phyloP scores from a whole-genome alignment of 2,329 filamentous ascomycete genomes.

The Fusarium buharicum region DNA sequence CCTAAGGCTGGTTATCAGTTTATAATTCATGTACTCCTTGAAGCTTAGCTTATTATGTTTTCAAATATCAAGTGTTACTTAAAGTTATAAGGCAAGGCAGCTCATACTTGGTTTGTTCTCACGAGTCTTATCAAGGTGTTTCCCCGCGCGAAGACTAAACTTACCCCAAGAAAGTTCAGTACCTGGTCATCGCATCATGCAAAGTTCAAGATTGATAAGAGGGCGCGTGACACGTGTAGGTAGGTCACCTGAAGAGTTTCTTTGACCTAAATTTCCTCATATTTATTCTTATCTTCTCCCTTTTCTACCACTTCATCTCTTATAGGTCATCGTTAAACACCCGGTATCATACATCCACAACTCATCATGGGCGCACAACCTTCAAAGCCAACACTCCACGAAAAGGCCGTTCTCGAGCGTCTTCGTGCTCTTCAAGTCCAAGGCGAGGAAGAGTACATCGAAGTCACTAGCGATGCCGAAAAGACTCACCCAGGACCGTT shows the following conservation, averaged over 20 bases:
- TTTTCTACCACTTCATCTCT: neutral
- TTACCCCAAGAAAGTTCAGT: neutral
- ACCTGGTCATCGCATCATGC: neutral
- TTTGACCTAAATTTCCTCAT: neutral
- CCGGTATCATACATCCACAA: neutral
- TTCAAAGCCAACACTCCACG: constrained; percentile 53
- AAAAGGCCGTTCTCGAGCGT: constrained; percentile 59
- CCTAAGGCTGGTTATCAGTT: neutral
- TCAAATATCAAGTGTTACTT: too few species aligned
- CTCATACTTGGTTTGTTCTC: neutral
- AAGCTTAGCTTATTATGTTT: too few species aligned
- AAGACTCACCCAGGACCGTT: constrained; percentile 33
- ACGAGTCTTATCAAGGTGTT: constrained; percentile 9
- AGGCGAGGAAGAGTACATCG: constrained; percentile 64
- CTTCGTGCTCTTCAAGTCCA: constrained; percentile 59
- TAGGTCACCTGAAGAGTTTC: constrained; percentile 1
- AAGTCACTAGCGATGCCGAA: constrained; percentile 55
- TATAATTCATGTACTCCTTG: too few species aligned
- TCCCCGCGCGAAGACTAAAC: constrained; percentile 19
- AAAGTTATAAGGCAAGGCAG: neutral
- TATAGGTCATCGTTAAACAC: neutral
- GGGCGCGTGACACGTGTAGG: constrained; percentile 25
- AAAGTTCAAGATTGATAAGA: constrained; percentile 30
- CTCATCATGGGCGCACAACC: constrained; percentile 57
- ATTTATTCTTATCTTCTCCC: neutral